Conservation (phyloP, 2,329 filamentous ascomycete genomes). For the Epichloe sp. region DNA sequence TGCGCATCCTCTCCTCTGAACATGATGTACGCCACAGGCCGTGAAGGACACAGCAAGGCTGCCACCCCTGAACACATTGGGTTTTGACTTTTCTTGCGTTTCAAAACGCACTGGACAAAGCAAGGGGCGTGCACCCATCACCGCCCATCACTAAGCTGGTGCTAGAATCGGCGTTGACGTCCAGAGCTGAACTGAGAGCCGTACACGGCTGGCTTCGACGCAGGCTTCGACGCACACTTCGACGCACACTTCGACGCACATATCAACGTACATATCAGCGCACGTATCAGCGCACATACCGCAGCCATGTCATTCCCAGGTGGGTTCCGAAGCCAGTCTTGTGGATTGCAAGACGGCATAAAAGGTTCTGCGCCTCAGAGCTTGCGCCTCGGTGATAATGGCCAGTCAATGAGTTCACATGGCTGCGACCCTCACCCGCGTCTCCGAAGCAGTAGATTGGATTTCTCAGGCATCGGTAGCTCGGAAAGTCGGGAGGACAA, state of each 20-base stretch:
- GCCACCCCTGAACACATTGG: neutral
- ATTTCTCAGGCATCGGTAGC: neutral
- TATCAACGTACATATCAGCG: conserved; percentile 2
- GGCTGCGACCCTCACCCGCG: neutral
- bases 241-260: no score
- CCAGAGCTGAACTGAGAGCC: conserved; percentile 7
- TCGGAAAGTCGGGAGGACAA: neutral
- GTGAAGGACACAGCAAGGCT: neutral
- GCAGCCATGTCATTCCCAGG: neutral
- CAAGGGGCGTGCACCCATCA: neutral
- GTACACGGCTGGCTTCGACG: conserved; percentile 2
- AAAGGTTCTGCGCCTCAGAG: conserved; percentile 4
- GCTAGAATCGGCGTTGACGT: conserved; percentile 2
- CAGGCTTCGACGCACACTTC: neutral
- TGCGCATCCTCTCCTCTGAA: neutral
- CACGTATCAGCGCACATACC: conserved; percentile 4
- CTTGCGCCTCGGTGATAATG: neutral
- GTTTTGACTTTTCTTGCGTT: neutral
- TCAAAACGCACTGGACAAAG: neutral
- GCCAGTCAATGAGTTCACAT: neutral
- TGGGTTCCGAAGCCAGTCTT: conserved; percentile 2
- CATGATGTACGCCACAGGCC: neutral
- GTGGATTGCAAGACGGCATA: conserved; percentile 2
- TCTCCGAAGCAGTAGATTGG: neutral
- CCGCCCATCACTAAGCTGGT: neutral